Base-by-base conservation (phyloP, 805 yeast species). In the Candida maris region DNA sequence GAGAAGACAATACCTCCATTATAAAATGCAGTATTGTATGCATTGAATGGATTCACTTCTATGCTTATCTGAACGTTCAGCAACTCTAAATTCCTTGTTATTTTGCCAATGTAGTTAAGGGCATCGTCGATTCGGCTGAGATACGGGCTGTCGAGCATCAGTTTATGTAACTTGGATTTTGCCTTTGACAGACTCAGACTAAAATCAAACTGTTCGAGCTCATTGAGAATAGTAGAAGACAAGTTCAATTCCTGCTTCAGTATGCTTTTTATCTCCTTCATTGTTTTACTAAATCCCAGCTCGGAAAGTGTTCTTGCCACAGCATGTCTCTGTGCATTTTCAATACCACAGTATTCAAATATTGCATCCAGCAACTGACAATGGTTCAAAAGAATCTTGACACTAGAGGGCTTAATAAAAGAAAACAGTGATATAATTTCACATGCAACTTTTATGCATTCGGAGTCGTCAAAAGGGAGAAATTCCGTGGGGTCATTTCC, bases 1-100 rank as follows among this genome's bases (percentile, higher is more conserved):
- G 87, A 95, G 56, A 91, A 93, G 95, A 93, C 87, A 2, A 89
- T 63, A 0, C 95, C 95, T 13, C 79, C 78, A 25, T 71, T 67
- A 54, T 89, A 93, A 54, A 87, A 91, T 7, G 79, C 73, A 21
- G 81, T 75, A 48, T 87, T 87, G 61, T 85, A 86, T 45, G 87
- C 86, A 51, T 88, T 77, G 58, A 93, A 70, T 0, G 98, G 98
- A 3, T 86, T 77, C 19, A 93, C 64, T 19, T 73, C 71, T 9
- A 88, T 63, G 1, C 38, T 26, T 3, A 53, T 35, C 16, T 45
- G 62, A 1, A 86, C 73, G 0, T 85, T 87, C 35, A 89, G 65
- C 14, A 73, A 67, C 31, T 71, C 69, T 38, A 81, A 61, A 22
- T 73, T 71, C 3, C 60, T 61, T 3, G 79, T 54, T 1, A 89